Evolutionary conservation across 108 stramenopile genomes (phyloP), one percentile per base, ranked within the genome.

Genomic region (Nitzschia putrida): DNA sequence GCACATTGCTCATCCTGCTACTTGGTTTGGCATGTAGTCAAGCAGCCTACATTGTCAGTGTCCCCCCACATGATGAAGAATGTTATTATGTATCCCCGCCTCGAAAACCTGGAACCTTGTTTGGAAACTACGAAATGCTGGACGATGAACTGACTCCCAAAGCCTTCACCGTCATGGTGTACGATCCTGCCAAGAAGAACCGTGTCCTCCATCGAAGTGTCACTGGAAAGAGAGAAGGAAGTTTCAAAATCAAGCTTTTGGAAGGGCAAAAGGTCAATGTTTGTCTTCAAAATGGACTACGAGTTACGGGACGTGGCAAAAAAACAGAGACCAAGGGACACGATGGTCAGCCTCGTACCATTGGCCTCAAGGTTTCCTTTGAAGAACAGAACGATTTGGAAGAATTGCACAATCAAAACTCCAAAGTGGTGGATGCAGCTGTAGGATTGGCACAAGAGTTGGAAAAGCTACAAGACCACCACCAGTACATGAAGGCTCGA

Each of bases 401-500:
- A 0, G 69, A 77, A 25, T 23, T 77, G 23, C 64, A 60, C 25
- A 56, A 61, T 34, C 60, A 63, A 53, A 54, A 69, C 50, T 60
- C 50, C 7, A 64, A 49, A 13, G 50, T 70, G 14, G 10, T 49
- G 0, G 61, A 22, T 23, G 56, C 59, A 21, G 54, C 67, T 41
- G 39, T 18, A 21, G 26, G 29, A 9, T 57, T 79, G 54, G 4
- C 14, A 13, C 43, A 49, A 50, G 53, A 57, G 40, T 18, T 79
- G 4, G 12, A 8, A 7, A 56, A 66, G 47, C 56, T 80, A 38
- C 47, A 66, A 23, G 61, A 83, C 72, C 88, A 90, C 71, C 80
- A 85, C 65, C 77, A 81, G 49, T 90, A 84, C 52, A 83, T 90
- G 80, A 57, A 66, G 47, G 69, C 58, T 14, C 61, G 88, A 63